These are phyloP conservation scores for Ambispora gerdemannii DNA, from an alignment of 192 early-diverging fungal genomes.

Conservation along the genomic window DNA sequence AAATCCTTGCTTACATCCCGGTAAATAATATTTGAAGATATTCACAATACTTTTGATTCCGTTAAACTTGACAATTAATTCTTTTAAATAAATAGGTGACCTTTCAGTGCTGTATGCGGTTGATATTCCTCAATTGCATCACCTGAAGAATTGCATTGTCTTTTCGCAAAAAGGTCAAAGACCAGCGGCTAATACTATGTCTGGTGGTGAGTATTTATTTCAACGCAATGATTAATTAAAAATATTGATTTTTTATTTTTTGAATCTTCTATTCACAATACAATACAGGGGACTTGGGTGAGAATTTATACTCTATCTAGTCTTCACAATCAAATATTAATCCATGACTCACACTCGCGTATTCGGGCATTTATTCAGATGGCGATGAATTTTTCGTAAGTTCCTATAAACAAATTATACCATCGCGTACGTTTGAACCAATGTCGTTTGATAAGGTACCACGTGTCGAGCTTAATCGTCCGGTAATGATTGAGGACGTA, in stretches of 20 bases:
- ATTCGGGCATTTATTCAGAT: neutral
- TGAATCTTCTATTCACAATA: neutral
- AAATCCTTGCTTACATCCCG: slow-evolving; percentile 65
- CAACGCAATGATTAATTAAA: slow-evolving; percentile 49
- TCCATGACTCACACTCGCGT: neutral
- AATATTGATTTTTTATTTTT: neutral
- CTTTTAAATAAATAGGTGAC: no score
- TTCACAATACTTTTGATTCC: no score
- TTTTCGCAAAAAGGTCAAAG: slow-evolving; percentile 65
- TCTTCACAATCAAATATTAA: neutral
- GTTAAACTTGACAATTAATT: no score
- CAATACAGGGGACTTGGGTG: slow-evolving; percentile 13
- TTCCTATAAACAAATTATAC: no score
- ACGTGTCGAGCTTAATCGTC: slow-evolving; percentile 26
- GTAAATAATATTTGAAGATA: no score
- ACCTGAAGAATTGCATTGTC: slow-evolving; percentile 66
- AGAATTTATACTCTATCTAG: slow-evolving; percentile 1
- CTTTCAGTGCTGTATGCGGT: slow-evolving; percentile 52
- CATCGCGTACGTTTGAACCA: slow-evolving; percentile 33
- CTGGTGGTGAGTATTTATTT: slow-evolving; percentile 71
- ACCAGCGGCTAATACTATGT: slow-evolving; percentile 67
- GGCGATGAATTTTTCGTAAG: slow-evolving; percentile 28
- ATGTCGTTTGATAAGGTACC: slow-evolving; percentile 49
- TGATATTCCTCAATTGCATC: slow-evolving; percentile 41
- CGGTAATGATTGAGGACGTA: slow-evolving; percentile 49